These are phyloP conservation scores for Sindora glabra DNA, from an alignment of 306 rosid species.

Conservation along the genomic window DNA sequence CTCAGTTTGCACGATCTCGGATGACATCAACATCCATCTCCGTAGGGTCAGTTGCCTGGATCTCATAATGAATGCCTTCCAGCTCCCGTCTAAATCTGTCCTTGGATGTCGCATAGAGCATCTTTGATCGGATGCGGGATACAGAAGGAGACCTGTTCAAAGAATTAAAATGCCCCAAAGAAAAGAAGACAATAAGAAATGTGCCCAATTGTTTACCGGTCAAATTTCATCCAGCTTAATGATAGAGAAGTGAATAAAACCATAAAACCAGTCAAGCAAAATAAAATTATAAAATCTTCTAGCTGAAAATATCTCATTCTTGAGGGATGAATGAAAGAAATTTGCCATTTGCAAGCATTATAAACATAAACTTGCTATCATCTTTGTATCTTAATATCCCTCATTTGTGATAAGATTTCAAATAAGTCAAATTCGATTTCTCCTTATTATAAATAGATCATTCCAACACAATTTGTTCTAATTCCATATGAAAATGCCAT, in stretches of 20 bases:
- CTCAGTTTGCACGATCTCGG: constrained; percentile 63
- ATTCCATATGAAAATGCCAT: constrained; percentile 1
- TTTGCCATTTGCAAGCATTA: neutral
- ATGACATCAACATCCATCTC: constrained; percentile 85
- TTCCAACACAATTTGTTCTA: neutral
- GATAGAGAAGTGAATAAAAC: neutral
- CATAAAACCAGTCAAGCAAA: neutral
- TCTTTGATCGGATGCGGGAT: constrained; percentile 69
- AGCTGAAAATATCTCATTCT: neutral
- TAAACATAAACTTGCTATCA: no score
- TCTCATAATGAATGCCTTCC: constrained; percentile 79
- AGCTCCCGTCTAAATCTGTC: constrained; percentile 73
- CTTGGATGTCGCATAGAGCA: constrained; percentile 81
- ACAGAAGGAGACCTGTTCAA: constrained; percentile 65
- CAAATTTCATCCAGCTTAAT: neutral
- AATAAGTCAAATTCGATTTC: neutral
- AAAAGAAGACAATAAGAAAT: neutral
- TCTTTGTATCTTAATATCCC: no score
- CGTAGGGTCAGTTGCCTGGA: constrained; percentile 76
- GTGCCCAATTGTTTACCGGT: neutral
- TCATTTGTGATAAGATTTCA: no score
- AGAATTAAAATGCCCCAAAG: neutral
- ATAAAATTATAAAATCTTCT: neutral
- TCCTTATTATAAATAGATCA: neutral
- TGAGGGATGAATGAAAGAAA: no score